These are phyloP conservation scores for Zarea fungicola DNA, from an alignment of 2,329 filamentous ascomycete genomes.

Conservation along the genomic window DNA sequence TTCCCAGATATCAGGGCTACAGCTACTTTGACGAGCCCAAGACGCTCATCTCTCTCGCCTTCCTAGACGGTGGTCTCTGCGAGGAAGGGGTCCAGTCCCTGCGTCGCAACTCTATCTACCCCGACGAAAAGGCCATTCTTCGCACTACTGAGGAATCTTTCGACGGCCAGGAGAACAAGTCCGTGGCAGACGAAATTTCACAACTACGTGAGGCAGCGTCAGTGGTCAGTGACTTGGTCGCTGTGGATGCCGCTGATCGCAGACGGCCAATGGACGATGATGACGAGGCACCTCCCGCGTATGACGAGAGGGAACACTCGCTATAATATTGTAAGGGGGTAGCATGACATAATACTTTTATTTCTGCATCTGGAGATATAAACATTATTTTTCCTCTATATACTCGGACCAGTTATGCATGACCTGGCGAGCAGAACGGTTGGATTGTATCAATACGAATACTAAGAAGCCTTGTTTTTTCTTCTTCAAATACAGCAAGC, in stretches of 20 bases:
- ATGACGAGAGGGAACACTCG: conserved; percentile 13
- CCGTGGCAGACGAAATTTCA: conserved; percentile 35
- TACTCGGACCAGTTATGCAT: no score
- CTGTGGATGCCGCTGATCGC: conserved; percentile 26
- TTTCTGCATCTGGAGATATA: neutral
- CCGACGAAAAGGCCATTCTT: neutral
- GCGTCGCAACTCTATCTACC: neutral
- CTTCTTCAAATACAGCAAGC: no score
- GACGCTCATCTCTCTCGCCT: conserved; percentile 2
- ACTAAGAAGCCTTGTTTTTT: neutral
- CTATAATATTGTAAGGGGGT: neutral
- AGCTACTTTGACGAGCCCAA: conserved; percentile 15
- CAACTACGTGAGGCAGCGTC: conserved; percentile 33
- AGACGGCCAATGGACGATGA: conserved; percentile 2
- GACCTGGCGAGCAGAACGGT: no score
- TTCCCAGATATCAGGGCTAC: conserved; percentile 4
- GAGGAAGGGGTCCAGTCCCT: neutral
- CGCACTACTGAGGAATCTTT: neutral
- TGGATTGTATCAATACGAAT: neutral
- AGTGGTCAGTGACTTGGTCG: conserved; percentile 35
- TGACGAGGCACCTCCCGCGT: conserved; percentile 18
- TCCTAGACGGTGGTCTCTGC: neutral
- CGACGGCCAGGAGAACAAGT: conserved; percentile 12
- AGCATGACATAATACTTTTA: neutral
- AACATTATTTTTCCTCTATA: no score